phyloP scores from a whole-genome alignment of 1,139 yeast species.

The Candida labiduridarum region DNA sequence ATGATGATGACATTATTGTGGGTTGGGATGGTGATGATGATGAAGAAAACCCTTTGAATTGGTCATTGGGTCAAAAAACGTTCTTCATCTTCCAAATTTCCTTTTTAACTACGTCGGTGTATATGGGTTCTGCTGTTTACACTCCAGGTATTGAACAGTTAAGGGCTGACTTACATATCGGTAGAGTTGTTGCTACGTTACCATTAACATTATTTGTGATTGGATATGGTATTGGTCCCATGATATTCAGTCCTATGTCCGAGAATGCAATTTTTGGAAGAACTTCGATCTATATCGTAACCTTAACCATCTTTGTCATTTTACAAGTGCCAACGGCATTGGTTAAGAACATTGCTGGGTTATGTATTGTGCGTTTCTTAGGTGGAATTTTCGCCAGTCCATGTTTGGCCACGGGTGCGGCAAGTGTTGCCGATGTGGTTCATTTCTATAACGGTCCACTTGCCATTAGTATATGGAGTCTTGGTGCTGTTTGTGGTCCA shows the following conservation, averaged over 20 bases:
- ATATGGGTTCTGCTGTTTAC: slow-evolving; percentile 33
- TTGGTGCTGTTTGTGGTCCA: slow-evolving; percentile 37
- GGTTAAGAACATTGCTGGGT: slow-evolving; percentile 30
- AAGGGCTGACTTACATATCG: slow-evolving; percentile 41
- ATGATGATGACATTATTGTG: slow-evolving; percentile 17
- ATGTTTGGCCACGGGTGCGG: slow-evolving; percentile 41
- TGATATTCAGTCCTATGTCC: slow-evolving; percentile 56
- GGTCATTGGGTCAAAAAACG: slow-evolving; percentile 24
- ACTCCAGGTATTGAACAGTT: slow-evolving; percentile 36
- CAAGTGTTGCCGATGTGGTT: slow-evolving; percentile 34
- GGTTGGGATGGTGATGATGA: slow-evolving; percentile 34
- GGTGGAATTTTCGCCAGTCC: slow-evolving; percentile 41
- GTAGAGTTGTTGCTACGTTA: slow-evolving; percentile 45
- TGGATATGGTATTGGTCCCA: slow-evolving; percentile 61
- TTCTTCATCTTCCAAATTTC: slow-evolving; percentile 24
- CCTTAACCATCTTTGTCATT: slow-evolving; percentile 30
- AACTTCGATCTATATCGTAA: slow-evolving; percentile 35
- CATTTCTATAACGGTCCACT: slow-evolving; percentile 27
- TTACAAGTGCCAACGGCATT: slow-evolving; percentile 40
- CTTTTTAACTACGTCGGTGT: slow-evolving; percentile 26
- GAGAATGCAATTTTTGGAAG: slow-evolving; percentile 57
- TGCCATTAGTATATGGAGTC: slow-evolving; percentile 32
- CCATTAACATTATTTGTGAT: slow-evolving; percentile 45
- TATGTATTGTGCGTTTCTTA: slow-evolving; percentile 35
- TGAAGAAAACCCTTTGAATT: slow-evolving; percentile 32